These are phyloP conservation scores for Coprinellus micaceus DNA, from an alignment of 768 basidiomycete species.

Conservation along the genomic window DNA sequence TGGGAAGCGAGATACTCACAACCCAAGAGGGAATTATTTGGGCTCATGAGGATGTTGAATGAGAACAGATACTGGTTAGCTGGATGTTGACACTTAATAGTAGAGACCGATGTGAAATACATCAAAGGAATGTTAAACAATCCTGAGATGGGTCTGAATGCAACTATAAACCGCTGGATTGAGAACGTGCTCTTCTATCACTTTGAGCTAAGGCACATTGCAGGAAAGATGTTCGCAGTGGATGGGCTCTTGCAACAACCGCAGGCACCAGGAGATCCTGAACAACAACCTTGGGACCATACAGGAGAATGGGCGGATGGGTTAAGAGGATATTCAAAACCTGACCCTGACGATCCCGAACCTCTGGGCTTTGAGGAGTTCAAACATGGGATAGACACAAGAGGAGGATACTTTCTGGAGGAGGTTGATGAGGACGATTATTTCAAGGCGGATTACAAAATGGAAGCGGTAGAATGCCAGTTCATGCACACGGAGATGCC, in stretches of 20 bases:
- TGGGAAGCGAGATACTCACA: slow-evolving; percentile 20
- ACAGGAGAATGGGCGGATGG: neutral
- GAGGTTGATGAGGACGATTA: too few relatives aligned
- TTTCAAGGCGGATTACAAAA: too few relatives aligned
- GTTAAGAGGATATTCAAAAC: neutral
- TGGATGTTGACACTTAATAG: neutral
- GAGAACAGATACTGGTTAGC: neutral
- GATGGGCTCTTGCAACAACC: slow-evolving; percentile 18
- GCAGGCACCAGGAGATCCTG: slow-evolving; percentile 1
- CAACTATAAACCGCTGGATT: slow-evolving; percentile 13
- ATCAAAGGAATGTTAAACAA: slow-evolving; percentile 6
- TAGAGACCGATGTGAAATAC: neutral
- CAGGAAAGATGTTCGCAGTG: slow-evolving; percentile 13
- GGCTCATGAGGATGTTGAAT: neutral
- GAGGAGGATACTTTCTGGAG: slow-evolving; percentile 3
- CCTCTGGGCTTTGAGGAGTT: slow-evolving; percentile 6
- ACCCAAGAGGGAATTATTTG: neutral
- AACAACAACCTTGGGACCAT: slow-evolving; percentile 1
- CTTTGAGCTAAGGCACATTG: slow-evolving; percentile 9
- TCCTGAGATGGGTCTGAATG: slow-evolving; percentile 9
- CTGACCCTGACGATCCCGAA: neutral
- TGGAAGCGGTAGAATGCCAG: too few relatives aligned
- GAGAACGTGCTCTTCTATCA: slow-evolving; percentile 8
- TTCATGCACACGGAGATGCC: too few relatives aligned
- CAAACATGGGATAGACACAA: neutral